Conservation (phyloP, 371 early-diverging fungal genomes). For the Blyttiomyces sp. region DNA sequence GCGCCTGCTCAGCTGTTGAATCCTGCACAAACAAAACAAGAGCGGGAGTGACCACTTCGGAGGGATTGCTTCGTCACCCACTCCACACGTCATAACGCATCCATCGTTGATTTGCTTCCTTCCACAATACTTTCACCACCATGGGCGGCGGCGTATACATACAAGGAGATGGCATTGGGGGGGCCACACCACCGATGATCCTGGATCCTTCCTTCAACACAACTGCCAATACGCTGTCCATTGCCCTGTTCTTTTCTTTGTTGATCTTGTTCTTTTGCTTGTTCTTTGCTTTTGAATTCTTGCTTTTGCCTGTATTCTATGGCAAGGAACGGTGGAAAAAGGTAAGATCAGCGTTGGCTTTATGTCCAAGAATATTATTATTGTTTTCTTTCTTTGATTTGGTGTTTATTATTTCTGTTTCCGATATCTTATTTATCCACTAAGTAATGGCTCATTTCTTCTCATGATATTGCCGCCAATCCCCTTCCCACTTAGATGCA, state of each 20-base stretch:
- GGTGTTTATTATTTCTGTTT: no score
- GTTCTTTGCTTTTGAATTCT: constrained; percentile 18
- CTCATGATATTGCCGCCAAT: constrained; percentile 1
- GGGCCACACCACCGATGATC: constrained; percentile 26
- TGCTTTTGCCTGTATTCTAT: constrained; percentile 12
- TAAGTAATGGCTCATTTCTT: no score
- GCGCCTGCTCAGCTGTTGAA: no score
- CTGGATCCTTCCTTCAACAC: constrained; percentile 15
- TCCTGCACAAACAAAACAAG: no score
- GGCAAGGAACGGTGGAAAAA: constrained; percentile 21
- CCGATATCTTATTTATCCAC: no score
- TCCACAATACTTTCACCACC: no score
- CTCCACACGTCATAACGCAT: no score
- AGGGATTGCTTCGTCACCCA: no score
- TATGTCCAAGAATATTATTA: background rate
- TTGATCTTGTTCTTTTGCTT: constrained; percentile 14
- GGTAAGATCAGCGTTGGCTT: background rate
- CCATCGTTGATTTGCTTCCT: no score
- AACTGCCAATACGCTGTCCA: constrained; percentile 10
- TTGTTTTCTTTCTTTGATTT: background rate
- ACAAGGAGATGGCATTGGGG: no score
- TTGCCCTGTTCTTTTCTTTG: constrained; percentile 16
- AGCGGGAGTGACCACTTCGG: no score
- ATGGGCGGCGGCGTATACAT: no score
- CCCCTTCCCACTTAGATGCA: background rate